Conservation (phyloP, 1,284 basidiomycete species). For the Ganoderma boninense region DNA sequence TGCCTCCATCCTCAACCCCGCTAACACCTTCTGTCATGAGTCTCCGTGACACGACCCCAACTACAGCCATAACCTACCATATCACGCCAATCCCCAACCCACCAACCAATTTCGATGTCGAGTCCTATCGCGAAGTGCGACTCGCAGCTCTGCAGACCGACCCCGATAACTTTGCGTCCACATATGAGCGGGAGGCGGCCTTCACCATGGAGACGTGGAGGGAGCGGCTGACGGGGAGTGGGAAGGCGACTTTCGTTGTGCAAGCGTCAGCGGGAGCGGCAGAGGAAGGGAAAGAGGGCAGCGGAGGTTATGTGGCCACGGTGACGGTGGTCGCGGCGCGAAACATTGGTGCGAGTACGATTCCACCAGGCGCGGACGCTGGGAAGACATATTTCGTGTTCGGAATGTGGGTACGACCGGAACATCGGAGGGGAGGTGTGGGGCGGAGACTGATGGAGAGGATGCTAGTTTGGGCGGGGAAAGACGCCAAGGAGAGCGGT, state of each 20-base stretch:
- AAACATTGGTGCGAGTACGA: background rate
- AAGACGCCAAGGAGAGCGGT: background rate
- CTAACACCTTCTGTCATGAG: background rate
- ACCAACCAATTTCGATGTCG: too few relatives aligned
- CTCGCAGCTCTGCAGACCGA: too few relatives aligned
- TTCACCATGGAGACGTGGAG: background rate
- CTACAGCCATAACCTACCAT: too few relatives aligned
- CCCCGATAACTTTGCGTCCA: background rate
- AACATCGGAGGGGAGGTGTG: background rate
- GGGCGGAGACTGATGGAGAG: background rate
- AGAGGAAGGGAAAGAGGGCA: background rate
- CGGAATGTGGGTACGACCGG: background rate
- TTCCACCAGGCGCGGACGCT: background rate
- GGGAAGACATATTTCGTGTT: background rate
- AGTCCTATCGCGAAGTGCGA: too few relatives aligned
- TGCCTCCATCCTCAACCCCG: background rate
- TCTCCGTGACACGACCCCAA: too few relatives aligned
- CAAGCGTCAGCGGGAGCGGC: too few relatives aligned
- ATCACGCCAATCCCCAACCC: too few relatives aligned
- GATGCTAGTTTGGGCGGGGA: background rate
- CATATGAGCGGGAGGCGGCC: background rate
- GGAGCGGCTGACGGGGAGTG: background rate
- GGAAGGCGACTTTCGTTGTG: background rate
- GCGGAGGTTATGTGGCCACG: background rate
- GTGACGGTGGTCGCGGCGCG: background rate